Evolutionary conservation across 192 early-diverging fungal genomes (phyloP), one percentile per base, ranked within the genome.

Genomic region (Jimgerdemannia lactiflua): DNA sequence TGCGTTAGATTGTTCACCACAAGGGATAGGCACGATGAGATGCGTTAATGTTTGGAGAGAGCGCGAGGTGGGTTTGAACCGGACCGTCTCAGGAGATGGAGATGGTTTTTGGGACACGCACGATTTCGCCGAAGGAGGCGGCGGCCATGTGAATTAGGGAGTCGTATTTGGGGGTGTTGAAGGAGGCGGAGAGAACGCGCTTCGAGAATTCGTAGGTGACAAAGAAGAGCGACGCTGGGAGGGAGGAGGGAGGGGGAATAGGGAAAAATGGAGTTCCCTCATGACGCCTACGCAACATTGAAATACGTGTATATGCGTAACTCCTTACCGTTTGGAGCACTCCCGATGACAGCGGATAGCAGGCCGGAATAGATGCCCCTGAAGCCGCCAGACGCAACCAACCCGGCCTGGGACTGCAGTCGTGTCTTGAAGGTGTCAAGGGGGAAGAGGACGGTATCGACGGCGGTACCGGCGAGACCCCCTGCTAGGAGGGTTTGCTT

Each of bases 381-480:
- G 85, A 96, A 95, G 49, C 96, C 95, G 71, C 96, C 96, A 42
- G 94, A 89, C 40, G 89, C 89, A 8, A 87, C 77, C 74, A 98
- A 98, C 41, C 96, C 96, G 65, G 85, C 85, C 75, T 89, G 87
- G 39, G 95, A 93, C 79, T 98, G 96, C 75, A 98, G 83, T 64
- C 98, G 89, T 4, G 98, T 99, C 83, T 99, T 99, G 81, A 99
- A 90, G 9, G 98, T 99, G 82, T 99, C 98, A 19, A 99, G 86
- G 8, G 98, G 98, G 79, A 94, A 99, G 39, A 99, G 86, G 20
- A 90, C 89, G n/a, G 92, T 91, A 78, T 99, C 98, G 4, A 99
- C 96, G 3, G 96, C 89, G 29, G 94, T 94, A 7, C 98, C 98
- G 11, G 98, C 98, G 43, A 94, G 74, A 10, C 86, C 98, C 67